These are phyloP conservation scores for Zygosaccharomyces gambellarensis DNA, from an alignment of 805 yeast genomes.

Conservation along the genomic window DNA sequence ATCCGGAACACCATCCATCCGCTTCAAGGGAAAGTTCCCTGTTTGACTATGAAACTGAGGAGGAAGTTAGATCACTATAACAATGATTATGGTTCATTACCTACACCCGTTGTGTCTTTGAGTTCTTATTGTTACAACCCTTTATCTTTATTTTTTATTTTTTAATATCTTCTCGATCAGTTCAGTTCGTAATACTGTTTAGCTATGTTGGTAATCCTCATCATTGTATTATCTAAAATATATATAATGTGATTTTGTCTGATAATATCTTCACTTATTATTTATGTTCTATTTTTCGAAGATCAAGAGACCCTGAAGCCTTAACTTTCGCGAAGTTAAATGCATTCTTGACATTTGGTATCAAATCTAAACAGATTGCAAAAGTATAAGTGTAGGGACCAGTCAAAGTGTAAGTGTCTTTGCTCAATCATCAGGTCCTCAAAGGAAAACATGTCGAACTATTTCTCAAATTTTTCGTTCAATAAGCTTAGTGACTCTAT, in stretches of 20 bases:
- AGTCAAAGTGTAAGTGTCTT: not conserved
- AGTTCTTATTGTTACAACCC: not conserved
- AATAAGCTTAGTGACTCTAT: slow-evolving; percentile 31
- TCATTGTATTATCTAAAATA: not conserved
- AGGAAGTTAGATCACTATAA: slow-evolving; percentile 17
- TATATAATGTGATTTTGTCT: not conserved
- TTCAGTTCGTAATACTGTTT: not conserved
- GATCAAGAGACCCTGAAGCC: not conserved
- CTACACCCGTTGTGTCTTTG: not conserved
- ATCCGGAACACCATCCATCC: not conserved
- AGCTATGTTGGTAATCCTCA: not conserved
- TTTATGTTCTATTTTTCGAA: not conserved
- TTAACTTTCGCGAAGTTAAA: not conserved
- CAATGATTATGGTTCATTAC: not conserved
- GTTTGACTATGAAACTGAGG: slow-evolving; percentile 25
- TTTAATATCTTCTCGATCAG: not conserved
- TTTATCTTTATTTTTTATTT: not conserved
- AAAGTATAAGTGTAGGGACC: not conserved
- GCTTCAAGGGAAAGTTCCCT: slow-evolving; percentile 16
- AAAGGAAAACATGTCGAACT: slow-evolving; percentile 9
- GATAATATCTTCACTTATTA: not conserved
- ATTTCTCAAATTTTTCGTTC: slow-evolving; percentile 25
- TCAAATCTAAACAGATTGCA: not conserved
- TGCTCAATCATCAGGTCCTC: not conserved
- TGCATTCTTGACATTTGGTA: not conserved